These are phyloP conservation scores for Phlyctochytrium planicorne DNA, from an alignment of 192 early-diverging fungal species.

Conservation along the genomic window DNA sequence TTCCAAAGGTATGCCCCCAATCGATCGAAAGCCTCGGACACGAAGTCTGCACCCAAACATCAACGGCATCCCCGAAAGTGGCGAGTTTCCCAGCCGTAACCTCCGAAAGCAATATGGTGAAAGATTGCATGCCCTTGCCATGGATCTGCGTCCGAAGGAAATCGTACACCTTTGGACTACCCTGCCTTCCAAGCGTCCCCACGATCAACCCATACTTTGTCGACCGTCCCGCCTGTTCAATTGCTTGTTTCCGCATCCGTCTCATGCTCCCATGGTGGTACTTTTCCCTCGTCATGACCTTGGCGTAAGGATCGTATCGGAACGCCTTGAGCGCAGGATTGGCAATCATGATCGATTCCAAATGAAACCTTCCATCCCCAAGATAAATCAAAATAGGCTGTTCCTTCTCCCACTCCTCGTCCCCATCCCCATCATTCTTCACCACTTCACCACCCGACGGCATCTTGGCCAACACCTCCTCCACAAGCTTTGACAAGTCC, in stretches of 20 bases:
- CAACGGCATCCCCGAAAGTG: slow-evolving; percentile 69
- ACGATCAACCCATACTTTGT: slow-evolving; percentile 87
- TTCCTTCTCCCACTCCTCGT: not conserved
- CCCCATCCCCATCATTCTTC: too few relatives aligned
- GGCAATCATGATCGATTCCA: slow-evolving; percentile 98
- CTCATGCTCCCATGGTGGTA: slow-evolving; percentile 96
- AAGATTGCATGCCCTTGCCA: slow-evolving; percentile 6
- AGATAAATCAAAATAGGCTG: slow-evolving; percentile 36
- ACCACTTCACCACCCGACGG: slow-evolving; percentile 4
- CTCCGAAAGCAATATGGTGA: slow-evolving; percentile 83
- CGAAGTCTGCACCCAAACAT: slow-evolving; percentile 89
- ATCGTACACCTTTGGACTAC: slow-evolving; percentile 76
- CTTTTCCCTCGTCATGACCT: slow-evolving; percentile 85
- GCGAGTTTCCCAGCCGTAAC: slow-evolving; percentile 93
- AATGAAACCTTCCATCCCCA: slow-evolving; percentile 96
- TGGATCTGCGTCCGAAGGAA: slow-evolving; percentile 1
- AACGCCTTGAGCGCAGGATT: slow-evolving; percentile 89
- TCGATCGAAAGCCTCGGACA: slow-evolving; percentile 97
- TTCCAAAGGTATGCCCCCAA: slow-evolving; percentile 96
- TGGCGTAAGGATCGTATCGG: slow-evolving; percentile 93
- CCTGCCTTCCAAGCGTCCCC: slow-evolving; percentile 95
- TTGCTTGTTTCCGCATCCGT: slow-evolving; percentile 78
- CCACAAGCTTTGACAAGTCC: slow-evolving; percentile 49
- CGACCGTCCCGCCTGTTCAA: slow-evolving; percentile 66
- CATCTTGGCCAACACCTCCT: slow-evolving; percentile 25